Base-by-base conservation (phyloP, 2,329 filamentous ascomycete genomes). In the Talaromyces sp. region DNA sequence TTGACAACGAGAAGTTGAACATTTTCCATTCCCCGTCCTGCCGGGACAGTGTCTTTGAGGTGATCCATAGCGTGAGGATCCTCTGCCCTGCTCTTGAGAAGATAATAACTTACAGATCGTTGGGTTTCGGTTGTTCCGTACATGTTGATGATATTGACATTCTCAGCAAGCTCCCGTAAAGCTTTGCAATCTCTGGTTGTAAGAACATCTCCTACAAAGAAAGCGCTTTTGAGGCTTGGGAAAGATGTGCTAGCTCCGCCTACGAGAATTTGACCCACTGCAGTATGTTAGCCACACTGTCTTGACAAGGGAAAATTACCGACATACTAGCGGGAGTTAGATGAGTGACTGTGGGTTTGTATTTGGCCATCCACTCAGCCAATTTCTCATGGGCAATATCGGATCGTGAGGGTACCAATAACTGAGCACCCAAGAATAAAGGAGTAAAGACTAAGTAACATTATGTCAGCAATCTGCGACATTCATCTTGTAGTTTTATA, bases 181-280 rank as follows among this genome's bases (percentile, higher is more conserved):
- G 84, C 82, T 49, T 82, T 81, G 75, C 91, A 96, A 68, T 98
- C 93, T 70, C 86, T 84, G 71, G 87, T 96, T 64, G 91, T 96
- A 54, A 98, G 76, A 35, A 97, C 81, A 70, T 98, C 93, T 32
- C 95, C 95, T 1, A 98, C 93, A 64, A 93, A 98, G 80, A 98
- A 93, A 19, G 88, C 91, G 60, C 86, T 82, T 61, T 88, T 82
- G n/a, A 98, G 80, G 13, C 83, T 81, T 1, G 91, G 89, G 69
- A 97, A 96, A 65, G 89, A 76, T 0, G 90, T 87, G 3, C 80
- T 87, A 26, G 91, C 89, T 66, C 90, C 91, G 50, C 92, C 93
- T n/a, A 93, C 88, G 1, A 98, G 79, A 63, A 98, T 95, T 68
- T 97, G 91, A 59, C 93, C 93, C 93, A 98, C 97, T 60, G 17